Base-by-base conservation (phyloP, 164 flowering plant species). In the Stephania cephalantha region DNA sequence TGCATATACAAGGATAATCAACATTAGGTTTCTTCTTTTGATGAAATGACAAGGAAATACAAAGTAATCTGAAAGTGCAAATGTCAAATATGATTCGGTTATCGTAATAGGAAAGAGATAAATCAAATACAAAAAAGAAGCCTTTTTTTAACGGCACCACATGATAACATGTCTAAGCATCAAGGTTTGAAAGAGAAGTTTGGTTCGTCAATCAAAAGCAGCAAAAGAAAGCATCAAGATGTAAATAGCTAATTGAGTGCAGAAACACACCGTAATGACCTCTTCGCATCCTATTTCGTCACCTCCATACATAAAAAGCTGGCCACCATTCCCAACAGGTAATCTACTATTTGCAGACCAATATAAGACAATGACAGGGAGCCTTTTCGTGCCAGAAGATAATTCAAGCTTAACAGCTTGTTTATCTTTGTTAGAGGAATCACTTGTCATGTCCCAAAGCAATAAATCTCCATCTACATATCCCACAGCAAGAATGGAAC, bases 281-380 rank as follows among this genome's bases (percentile, higher is more conserved):
- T 94, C 98, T 73, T 92, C 98, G 73, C 92, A 85, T 81, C 97
- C 98, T 76, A 91, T 86, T 80, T 90, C 96, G 79, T 88, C 91
- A 75, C 98, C 98, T 70, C 98, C 98, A 87, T 94, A 94, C 67
- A 92, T 79, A 82, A 90, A 89, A 61, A 94, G 89, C 35, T 81
- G 88, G 11, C 98, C 94, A 71, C 85, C 86, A 73, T 77, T 68
- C 74, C 78, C 80, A 72, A 81, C 85, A 65, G 72, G 76, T 25
- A 88, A 76, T 73, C 74, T 79, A 76, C 82, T 74, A 71, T 71
- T 85, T 73, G 78, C 44, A 48, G 84, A 82, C 98, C 98, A 94
- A 71, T 86, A 92, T 71, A 92, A 84, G 74, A 88, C 89, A 83
- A 94, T 87, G 74, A 92, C 87, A 72, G 98, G 98, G 46, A 94